phyloP scores from a whole-genome alignment of 108 stramenopile genomes.

The Cyclostephanos tholiformis region DNA sequence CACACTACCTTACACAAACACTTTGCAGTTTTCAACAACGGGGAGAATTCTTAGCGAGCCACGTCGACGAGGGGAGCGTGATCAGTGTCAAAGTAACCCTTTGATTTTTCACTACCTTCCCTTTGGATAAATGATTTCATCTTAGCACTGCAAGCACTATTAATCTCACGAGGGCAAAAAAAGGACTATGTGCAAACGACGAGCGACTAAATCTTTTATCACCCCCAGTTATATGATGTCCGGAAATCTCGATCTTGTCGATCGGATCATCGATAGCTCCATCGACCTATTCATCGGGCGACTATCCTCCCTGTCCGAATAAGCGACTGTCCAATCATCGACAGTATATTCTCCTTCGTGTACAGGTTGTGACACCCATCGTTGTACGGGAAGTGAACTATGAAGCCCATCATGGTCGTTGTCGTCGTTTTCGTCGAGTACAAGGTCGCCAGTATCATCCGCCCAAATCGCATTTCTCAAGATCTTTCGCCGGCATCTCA shows the following conservation, averaged over 20 bases:
- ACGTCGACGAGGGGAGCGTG: too few species aligned
- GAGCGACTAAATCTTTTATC: background rate
- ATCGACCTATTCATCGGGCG: conserved; percentile 19
- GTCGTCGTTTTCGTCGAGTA: background rate
- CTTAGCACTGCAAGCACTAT: too few species aligned
- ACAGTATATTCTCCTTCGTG: conserved; percentile 37
- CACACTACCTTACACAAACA: too few species aligned
- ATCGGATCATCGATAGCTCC: conserved; percentile 9
- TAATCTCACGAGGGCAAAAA: too few species aligned
- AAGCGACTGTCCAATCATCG: conserved; percentile 51
- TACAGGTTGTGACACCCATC: conserved; percentile 4
- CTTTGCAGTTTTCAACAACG: background rate
- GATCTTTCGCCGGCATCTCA: conserved; percentile 29
- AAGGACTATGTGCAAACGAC: background rate
- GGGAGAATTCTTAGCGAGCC: too few species aligned
- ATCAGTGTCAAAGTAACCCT: too few species aligned
- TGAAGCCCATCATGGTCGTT: conserved; percentile 2
- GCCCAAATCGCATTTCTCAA: background rate
- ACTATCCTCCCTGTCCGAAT: conserved; percentile 24
- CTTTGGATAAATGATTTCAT: too few species aligned
- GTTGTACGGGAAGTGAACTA: conserved; percentile 8
- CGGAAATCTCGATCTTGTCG: background rate
- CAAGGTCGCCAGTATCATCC: background rate
- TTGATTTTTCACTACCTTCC: too few species aligned
- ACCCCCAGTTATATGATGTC: conserved; percentile 3